Base-by-base conservation (phyloP, 2,329 filamentous ascomycete species). In the Xylaria polymorpha region DNA sequence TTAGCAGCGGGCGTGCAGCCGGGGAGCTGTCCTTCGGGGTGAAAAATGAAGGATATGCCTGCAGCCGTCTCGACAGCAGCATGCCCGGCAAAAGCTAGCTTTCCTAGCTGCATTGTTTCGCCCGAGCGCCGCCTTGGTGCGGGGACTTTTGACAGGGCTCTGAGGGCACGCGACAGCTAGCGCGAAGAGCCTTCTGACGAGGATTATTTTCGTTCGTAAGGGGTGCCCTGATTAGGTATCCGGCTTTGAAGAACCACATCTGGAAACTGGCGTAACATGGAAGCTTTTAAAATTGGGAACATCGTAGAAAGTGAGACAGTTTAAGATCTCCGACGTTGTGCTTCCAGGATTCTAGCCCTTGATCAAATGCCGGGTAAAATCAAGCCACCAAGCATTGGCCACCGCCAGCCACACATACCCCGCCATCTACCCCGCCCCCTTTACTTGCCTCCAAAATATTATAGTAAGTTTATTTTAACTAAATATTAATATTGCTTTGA, bases 1-100 rank as follows among this genome's bases (percentile, higher is more conserved):
- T 73, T 75, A 5, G 82, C 80, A 20, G 82, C 80, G 2, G 74
- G 72, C 6, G 80, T 75, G n/a, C 84, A 80, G 9, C 75, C 76
- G 9, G 80, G 77, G 10, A 87, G 79, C 68, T 87, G 85, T 8
- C 75, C 74, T 22, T 78, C 73, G 1, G 85, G 84, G 0, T 65
- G 67, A 46, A 83, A 73, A 64, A 85, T 80, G 76, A 87, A 87
- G n/a, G 81, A 81, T 6, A 82, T 70, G 15, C 83, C 82, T 4
- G 85, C 85, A 3, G 79, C 77, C 14, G 80, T 81, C 69, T 84
- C 83, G 59, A 84, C 69, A 20, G 79, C 63, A 48, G 75, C 75
- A 68, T 85, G 83, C 8, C 79, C 53, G 37, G 79, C 71, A 59
- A 84, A 84, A 15, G 83, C 79, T 14, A 78, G 56, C 8, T 75